These are phyloP conservation scores for Kappamyces sp. DNA, from an alignment of 192 early-diverging fungal species.

Conservation along the genomic window DNA sequence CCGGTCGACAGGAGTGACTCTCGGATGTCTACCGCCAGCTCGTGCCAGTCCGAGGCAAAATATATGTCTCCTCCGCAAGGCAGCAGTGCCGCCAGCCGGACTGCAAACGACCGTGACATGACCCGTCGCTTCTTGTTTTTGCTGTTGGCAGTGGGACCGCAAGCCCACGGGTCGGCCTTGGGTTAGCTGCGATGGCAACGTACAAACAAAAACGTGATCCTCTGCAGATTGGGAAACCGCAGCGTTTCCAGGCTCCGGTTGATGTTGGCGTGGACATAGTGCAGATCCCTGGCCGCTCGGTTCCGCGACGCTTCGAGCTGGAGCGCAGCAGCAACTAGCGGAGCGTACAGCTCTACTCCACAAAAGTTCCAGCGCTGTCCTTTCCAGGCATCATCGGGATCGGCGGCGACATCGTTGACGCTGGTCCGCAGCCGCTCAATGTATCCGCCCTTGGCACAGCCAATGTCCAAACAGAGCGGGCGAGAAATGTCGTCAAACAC, in stretches of 20 bases:
- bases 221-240: slow-evolving; percentile 19
- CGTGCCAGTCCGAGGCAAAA: slow-evolving; percentile 26
- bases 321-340: slow-evolving; percentile 19
- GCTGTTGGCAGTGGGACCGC: slow-evolving; percentile 9
- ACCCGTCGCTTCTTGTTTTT: slow-evolving; percentile 25
- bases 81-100: slow-evolving; percentile 8
- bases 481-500: slow-evolving; percentile 12
- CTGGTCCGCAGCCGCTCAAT: neutral
- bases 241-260: slow-evolving; percentile 13
- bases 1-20: slow-evolving; percentile 13
- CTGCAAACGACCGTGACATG: slow-evolving; percentile 22
- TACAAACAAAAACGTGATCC: slow-evolving; percentile 20
- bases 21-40: slow-evolving; percentile 25
- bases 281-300: neutral
- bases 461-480: slow-evolving; percentile 24
- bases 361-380: slow-evolving; percentile 21
- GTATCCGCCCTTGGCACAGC: slow-evolving; percentile 26
- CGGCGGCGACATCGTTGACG: neutral
- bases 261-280: slow-evolving; percentile 25
- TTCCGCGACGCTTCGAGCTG: neutral
- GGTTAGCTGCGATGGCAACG: no score
- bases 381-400: neutral
- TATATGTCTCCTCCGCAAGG: slow-evolving; percentile 20
- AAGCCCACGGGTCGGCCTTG: slow-evolving; percentile 21
- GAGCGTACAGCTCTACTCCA: slow-evolving; percentile 23